Evolutionary conservation across 108 stramenopile species (phyloP), one percentile per base, ranked within the genome.

Genomic region (Aurantiochytrium sp.): DNA sequence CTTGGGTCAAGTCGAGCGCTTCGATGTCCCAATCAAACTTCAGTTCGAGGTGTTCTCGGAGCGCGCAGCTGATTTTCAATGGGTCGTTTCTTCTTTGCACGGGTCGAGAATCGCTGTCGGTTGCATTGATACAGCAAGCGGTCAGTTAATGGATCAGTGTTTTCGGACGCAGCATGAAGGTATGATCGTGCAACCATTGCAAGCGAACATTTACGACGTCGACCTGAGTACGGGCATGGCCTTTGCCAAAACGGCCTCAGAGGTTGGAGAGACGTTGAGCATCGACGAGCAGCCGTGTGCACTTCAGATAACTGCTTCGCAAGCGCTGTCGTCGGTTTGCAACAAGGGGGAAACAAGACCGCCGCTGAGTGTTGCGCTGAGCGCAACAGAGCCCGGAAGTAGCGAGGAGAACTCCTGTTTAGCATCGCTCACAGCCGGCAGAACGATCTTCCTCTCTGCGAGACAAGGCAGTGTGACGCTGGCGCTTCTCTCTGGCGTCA

Each of bases 191-290:
- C 18, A 6, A 6, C 76, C 76, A 6, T 53, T 83, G 28, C 44
- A 28, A 12, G 76, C 76, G n/a, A 43, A 53, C 25, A 12, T 83
- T 12, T 83, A 83, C 51, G 76, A 83, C 23, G 76, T 83, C 6
- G 76, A 83, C 76, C 51, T 83, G 76, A 83, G 76, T 1, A 83
- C 76, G n/a, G 76, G 76, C 12, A 12, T 83, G 0, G 76, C 76
- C 18, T 83, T 45, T 35, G 76, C 76, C 51, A 25, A n/a, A 45
- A 45, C 76, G 8, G 0, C 25, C 25, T 2, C 18, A 23, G 4
- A 69, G 42, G 25, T 69, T 12, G 25, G 42, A 1, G 25, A 8
- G 14, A 23, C 18, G 35, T 12, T 10, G 12, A 3, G 25, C 64
- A 69, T 42, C 25, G 42, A 6, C 25, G 64, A 8, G 64, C 64